A percentile compares a stretch with the other conserved stretches of the same genome.
Evolutionary conservation across 352 stramenopile species (phyloP).

Genomic region (Phytopythium delawarense): DNA sequence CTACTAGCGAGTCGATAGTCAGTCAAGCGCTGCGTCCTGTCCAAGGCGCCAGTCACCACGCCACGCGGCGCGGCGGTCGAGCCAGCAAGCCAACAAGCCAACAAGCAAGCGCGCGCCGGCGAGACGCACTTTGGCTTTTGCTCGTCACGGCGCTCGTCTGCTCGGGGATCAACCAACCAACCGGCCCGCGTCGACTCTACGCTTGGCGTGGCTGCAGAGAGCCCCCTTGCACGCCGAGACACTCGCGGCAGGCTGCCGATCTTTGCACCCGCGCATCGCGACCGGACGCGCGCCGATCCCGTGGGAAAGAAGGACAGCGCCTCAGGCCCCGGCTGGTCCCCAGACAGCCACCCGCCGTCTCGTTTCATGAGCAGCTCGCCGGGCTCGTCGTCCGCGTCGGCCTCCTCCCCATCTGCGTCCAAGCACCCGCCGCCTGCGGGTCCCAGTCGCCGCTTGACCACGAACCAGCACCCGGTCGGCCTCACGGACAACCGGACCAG

Average conservation of each 20-base stretch:
- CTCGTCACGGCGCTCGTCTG: background rate
- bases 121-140: background rate
- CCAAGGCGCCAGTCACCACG: background rate
- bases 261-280: background rate
- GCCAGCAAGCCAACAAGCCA: background rate
- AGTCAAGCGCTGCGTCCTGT: background rate
- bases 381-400: constrained; percentile 3
- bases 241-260: background rate
- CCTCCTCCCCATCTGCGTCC: background rate
- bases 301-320: background rate
- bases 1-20: too few relatives aligned
- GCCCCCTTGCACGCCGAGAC: background rate
- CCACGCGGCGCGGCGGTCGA: background rate
- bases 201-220: background rate
- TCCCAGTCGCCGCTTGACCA: background rate
- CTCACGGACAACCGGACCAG: background rate
- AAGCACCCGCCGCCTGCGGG: background rate
- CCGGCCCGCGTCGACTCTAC: background rate
- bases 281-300: constrained; percentile 4
- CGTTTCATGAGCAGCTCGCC: constrained; percentile 4
- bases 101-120: too few relatives aligned
- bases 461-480: background rate
- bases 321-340: background rate
- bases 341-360: background rate
- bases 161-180: background rate